Evolutionary conservation across 225 moss, liverwort and hornwort genomes (phyloP).

Genomic region (Takakia lepidozioides): DNA sequence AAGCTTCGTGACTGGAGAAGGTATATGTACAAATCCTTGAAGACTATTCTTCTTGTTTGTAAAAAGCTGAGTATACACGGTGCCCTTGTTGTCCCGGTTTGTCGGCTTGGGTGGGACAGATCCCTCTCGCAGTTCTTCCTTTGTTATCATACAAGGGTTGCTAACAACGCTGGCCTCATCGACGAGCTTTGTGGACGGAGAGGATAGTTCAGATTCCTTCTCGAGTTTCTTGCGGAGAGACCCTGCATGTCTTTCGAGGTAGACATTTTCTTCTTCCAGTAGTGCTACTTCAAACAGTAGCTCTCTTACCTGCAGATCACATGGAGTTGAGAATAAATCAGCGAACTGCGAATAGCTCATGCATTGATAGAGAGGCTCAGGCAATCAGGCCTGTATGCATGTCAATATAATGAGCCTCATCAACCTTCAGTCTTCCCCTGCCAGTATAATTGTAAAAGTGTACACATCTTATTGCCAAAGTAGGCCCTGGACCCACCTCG

Average conservation of each 20-base stretch:
- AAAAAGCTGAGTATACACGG: too few relatives aligned
- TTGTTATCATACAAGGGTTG: too few relatives aligned
- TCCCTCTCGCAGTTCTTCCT: too few relatives aligned
- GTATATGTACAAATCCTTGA: conserved; percentile 16
- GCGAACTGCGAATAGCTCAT: too few relatives aligned
- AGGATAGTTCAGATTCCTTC: conserved; percentile 11
- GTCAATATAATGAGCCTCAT: neutral
- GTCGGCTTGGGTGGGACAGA: too few relatives aligned
- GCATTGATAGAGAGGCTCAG: too few relatives aligned
- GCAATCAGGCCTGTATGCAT: too few relatives aligned
- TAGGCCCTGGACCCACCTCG: too few relatives aligned
- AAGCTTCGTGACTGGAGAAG: conserved; percentile 12
- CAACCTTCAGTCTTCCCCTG: conserved; percentile 6
- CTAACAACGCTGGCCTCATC: conserved; percentile 7
- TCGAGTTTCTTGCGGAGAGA: conserved; percentile 37
- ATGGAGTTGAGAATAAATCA: too few relatives aligned
- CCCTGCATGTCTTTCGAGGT: conserved; percentile 48
- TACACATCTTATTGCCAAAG: conserved; percentile 1
- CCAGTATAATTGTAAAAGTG: neutral
- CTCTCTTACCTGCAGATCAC: conserved; percentile 39
- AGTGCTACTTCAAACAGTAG: conserved; percentile 56
- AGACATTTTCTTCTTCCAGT: conserved; percentile 48
- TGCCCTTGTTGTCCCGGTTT: too few relatives aligned
- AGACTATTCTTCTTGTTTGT: neutral
- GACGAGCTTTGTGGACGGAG: conserved; percentile 6